phyloP scores from a whole-genome alignment of 768 basidiomycete genomes.

The Leucosporidium yakuticum region DNA sequence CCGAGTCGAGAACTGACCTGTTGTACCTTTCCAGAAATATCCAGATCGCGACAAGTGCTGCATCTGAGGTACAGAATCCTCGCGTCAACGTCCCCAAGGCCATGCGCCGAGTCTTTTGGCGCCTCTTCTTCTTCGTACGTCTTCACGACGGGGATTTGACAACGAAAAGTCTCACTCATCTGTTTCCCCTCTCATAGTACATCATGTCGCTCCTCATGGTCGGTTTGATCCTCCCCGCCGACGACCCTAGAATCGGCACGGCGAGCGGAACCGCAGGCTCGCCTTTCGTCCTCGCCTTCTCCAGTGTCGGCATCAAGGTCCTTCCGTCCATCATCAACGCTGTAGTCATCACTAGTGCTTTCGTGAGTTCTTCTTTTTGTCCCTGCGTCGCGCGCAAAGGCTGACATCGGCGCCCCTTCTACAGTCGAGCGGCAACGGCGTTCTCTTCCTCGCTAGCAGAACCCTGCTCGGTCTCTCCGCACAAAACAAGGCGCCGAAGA shows the following conservation, averaged over 20 bases:
- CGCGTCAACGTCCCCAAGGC: constrained; percentile 56
- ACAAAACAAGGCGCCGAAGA: constrained; percentile 70
- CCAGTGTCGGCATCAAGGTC: constrained; percentile 66
- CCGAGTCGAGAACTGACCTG: not conserved
- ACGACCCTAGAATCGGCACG: constrained; percentile 55
- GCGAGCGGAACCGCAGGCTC: constrained; percentile 9
- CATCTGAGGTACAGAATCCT: constrained; percentile 49
- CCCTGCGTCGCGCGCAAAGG: too few relatives aligned
- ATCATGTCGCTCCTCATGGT: constrained; percentile 61
- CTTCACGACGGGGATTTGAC: too few relatives aligned
- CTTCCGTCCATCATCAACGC: constrained; percentile 63
- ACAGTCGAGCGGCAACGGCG: constrained; percentile 45
- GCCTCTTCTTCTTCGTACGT: constrained; percentile 56
- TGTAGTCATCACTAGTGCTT: constrained; percentile 71
- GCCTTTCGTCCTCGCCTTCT: constrained; percentile 66
- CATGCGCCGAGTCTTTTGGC: constrained; percentile 62
- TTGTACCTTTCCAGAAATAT: not conserved
- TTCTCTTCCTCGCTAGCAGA: constrained; percentile 75
- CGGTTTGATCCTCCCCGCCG: constrained; percentile 74
- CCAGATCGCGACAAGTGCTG: constrained; percentile 47
- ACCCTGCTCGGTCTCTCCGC: constrained; percentile 75
- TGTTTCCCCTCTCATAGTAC: constrained; percentile 45
- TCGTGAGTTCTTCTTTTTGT: constrained; percentile 44
- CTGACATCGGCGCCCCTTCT: too few relatives aligned
- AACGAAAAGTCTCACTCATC: too few relatives aligned